Evolutionary conservation across 2,329 filamentous ascomycete species (phyloP), one percentile per base, ranked within the genome.

Genomic region (Epichloe amarillans): DNA sequence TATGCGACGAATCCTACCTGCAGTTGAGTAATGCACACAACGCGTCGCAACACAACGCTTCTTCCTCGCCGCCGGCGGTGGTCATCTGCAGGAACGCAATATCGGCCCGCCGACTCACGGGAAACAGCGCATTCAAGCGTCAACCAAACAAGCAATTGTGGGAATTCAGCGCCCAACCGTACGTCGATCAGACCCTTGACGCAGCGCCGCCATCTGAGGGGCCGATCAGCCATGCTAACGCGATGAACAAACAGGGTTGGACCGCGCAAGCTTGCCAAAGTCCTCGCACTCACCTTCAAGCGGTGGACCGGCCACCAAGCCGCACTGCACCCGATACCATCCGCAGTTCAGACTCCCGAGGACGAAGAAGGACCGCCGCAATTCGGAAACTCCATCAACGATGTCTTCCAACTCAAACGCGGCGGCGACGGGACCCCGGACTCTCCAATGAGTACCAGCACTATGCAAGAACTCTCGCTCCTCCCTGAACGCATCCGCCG

Each of bases 101-200:
- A 12, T 49, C 50, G 23, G 50, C 46, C 7, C 36, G 46, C 2
- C 21, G 46, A 12, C 40, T 52, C 5, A 43, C 46, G 2, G 50
- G 43, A 15, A 52, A 42, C 30, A 38, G 14, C 15, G 37, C 37
- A 14, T 49, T 45, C 30, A 52, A 49, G 46, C 41, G 41, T 7
- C 42, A 43, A 17, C 42, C 50, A 6, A 46, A 52, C 46, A 50
- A 52, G 15, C 57, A 57, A 10, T 52, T 67, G 14, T 60, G 66
- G 21, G 68, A 69, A 45, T 68, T 67, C 43, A 62, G 68, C 23
- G 65, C 66, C 3, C 67, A 68, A 42, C 68, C 68, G 62, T 67
- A 52, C 3, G 46, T 48, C 12, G 11, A 21, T 42, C 26, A 10
- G 12, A 19, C 8, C 19, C 8, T 42, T 21, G n/a, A 1, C 19